Evolutionary conservation across 1,284 basidiomycete genomes (phyloP).

Genomic region (Inonotus obliquus): DNA sequence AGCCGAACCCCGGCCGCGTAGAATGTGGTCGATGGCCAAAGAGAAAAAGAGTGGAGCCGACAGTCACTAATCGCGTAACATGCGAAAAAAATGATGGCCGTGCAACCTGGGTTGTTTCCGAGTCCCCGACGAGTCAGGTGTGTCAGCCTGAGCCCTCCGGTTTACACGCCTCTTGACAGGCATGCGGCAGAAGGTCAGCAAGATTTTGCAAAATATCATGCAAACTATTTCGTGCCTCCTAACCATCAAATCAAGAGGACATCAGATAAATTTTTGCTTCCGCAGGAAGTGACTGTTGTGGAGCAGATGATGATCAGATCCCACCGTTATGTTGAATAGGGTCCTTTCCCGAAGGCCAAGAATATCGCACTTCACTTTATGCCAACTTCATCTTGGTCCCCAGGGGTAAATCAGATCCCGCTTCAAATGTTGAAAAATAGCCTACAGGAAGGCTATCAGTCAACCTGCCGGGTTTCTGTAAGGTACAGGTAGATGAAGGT

Average conservation of each 20-base stretch:
- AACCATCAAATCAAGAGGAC: too few relatives aligned
- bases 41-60: not conserved
- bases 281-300: not conserved
- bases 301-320: not conserved
- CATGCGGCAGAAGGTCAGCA: not conserved
- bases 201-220: not conserved
- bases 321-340: not conserved
- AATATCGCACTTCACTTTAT: not conserved
- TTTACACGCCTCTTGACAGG: not conserved
- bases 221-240: not conserved
- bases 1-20: too few relatives aligned
- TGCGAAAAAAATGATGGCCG: not conserved
- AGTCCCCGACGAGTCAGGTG: not conserved
- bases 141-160: not conserved
- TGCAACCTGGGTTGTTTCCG: not conserved
- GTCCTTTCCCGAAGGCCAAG: not conserved
- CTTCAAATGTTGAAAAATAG: too few relatives aligned
- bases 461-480: not conserved
- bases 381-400: not conserved
- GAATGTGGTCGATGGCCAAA: not conserved
- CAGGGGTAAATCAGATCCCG: not conserved
- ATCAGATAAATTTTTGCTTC: not conserved
- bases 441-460: not conserved
- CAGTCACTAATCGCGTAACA: not conserved
- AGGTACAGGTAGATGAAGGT: not conserved